A percentile compares a stretch with the other conserved stretches of the same genome.
These are phyloP conservation scores for Alternaria panax DNA, from an alignment of 2,329 filamentous ascomycete genomes.

Conservation along the genomic window DNA sequence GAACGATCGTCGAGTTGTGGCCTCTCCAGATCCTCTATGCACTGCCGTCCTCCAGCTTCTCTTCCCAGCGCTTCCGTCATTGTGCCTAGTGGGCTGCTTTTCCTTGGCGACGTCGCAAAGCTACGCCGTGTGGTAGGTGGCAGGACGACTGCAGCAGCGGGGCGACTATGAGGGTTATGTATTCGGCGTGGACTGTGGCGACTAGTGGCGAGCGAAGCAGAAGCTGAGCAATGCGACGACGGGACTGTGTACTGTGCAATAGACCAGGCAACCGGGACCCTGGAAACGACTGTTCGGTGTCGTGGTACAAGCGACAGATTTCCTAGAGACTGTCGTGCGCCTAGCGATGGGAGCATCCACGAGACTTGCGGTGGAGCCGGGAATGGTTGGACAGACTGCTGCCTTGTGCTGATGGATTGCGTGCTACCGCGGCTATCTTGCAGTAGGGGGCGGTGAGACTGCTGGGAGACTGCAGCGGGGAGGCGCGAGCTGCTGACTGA, in stretches of 20 bases:
- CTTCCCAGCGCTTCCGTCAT: conserved; percentile 43
- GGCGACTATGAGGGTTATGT: conserved; percentile 25
- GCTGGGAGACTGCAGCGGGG: conserved; percentile 18
- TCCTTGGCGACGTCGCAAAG: conserved; percentile 14
- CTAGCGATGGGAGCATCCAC: conserved; percentile 36
- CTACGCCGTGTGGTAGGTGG: conserved; percentile 18
- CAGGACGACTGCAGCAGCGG: conserved; percentile 19
- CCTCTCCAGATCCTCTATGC: conserved; percentile 75
- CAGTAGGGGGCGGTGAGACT: conserved; percentile 32
- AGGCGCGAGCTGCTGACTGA: conserved; percentile 1
- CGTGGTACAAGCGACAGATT: conserved; percentile 29
- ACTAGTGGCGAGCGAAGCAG: conserved; percentile 28
- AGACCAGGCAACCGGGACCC: conserved; percentile 16
- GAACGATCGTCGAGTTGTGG: conserved; percentile 83
- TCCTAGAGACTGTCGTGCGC: conserved; percentile 33
- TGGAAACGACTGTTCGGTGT: conserved; percentile 17
- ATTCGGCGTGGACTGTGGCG: conserved; percentile 23
- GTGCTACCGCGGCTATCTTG: background rate
- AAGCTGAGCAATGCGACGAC: conserved; percentile 22
- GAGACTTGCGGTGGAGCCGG: conserved; percentile 25
- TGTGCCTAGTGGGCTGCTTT: conserved; percentile 16
- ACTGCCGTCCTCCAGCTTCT: conserved; percentile 34
- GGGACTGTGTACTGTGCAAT: conserved; percentile 23
- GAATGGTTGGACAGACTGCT: conserved; percentile 4
- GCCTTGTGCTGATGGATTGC: conserved; percentile 4